phyloP scores from a whole-genome alignment of 1,284 basidiomycete species.

The Naganishia albida region DNA sequence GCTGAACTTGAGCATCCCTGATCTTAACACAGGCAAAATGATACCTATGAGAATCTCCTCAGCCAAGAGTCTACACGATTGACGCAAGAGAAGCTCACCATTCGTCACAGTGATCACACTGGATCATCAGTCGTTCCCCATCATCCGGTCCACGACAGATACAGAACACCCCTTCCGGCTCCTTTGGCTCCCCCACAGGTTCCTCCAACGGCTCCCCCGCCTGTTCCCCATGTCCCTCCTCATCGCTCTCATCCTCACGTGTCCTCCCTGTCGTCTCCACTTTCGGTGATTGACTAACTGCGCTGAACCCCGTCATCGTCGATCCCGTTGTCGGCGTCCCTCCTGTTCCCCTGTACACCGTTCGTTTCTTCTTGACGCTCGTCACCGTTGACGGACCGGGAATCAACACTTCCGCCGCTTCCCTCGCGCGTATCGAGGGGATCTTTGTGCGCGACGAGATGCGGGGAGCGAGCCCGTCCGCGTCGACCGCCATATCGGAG shows the following conservation, averaged over 20 bases:
- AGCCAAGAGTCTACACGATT: background rate
- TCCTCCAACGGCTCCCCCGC: background rate
- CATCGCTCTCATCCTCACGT: background rate
- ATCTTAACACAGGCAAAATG: conserved; percentile 16
- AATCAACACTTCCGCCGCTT: conserved; percentile 2
- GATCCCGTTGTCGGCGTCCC: background rate
- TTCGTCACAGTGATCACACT: conserved; percentile 12
- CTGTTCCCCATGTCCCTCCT: background rate
- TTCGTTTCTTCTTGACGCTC: background rate
- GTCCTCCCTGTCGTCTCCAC: background rate
- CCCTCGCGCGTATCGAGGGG: conserved; percentile 6
- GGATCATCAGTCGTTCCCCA: conserved; percentile 23
- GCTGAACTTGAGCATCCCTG: conserved; percentile 1
- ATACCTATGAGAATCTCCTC: background rate
- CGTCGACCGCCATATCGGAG: conserved; percentile 34
- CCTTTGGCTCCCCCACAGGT: background rate
- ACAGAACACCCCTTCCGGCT: conserved; percentile 56
- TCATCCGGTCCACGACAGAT: conserved; percentile 59
- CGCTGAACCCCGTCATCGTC: conserved; percentile 2
- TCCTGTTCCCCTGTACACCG: too few relatives aligned
- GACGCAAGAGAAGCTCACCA: conserved; percentile 8
- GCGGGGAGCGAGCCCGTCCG: background rate
- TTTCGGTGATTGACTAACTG: background rate
- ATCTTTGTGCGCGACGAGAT: background rate
- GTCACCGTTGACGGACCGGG: background rate